Evolutionary conservation across 139 green algal species (phyloP).

Genomic region (Ettlia oleoabundans): DNA sequence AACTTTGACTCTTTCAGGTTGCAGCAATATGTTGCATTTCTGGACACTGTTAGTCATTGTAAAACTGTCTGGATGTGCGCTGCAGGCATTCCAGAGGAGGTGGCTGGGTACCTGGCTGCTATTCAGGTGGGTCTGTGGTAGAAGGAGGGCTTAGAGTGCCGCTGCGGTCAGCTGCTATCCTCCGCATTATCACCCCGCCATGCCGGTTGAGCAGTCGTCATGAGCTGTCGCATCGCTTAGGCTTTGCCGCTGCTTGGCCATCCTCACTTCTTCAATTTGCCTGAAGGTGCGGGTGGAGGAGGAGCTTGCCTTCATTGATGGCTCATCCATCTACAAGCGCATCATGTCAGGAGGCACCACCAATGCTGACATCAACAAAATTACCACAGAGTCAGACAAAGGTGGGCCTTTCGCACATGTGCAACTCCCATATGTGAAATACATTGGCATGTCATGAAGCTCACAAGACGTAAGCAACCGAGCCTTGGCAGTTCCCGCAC

Average conservation of each 20-base stretch:
- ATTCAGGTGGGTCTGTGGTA: conserved; percentile 18
- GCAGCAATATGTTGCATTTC: too few relatives aligned
- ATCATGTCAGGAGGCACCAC: background rate
- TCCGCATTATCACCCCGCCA: background rate
- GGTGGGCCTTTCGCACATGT: too few relatives aligned
- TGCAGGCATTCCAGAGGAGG: conserved; percentile 21
- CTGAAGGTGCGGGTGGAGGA: conserved; percentile 29
- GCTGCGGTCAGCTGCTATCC: too few relatives aligned
- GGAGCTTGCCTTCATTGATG: conserved; percentile 37
- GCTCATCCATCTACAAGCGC: conserved; percentile 30
- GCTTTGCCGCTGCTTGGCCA: background rate
- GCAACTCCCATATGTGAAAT: too few relatives aligned
- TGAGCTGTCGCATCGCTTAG: too few relatives aligned
- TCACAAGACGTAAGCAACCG: too few relatives aligned
- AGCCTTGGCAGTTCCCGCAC: too few relatives aligned
- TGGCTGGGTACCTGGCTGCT: conserved; percentile 26
- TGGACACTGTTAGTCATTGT: too few relatives aligned
- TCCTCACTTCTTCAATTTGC: background rate
- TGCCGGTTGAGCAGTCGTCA: background rate
- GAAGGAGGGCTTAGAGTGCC: too few relatives aligned
- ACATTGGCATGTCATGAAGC: too few relatives aligned
- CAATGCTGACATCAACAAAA: background rate
- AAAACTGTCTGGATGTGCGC: background rate
- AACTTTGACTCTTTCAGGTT: too few relatives aligned
- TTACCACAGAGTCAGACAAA: background rate